Base-by-base conservation (phyloP, 2,329 filamentous ascomycete genomes). In the Neonectria punicea region DNA sequence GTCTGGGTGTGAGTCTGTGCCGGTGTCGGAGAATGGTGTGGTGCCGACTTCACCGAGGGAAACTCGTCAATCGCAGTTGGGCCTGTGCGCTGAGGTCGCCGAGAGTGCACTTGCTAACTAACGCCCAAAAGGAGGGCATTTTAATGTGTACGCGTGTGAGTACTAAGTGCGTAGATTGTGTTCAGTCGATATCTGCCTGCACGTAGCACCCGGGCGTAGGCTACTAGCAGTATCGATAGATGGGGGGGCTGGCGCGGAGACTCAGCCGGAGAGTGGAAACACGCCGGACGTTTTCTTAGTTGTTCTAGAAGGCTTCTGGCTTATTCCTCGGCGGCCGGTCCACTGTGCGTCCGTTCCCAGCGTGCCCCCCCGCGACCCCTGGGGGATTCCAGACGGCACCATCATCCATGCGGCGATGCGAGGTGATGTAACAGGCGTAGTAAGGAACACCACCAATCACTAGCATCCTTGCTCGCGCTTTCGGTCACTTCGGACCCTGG, bases 231-330 rank as follows among this genome's bases (percentile, higher is more conserved):
- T 25, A 25, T 34, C 32, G 32, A 34, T 34, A 13, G 11, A 34
- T 34, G 32, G 11, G 34, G 11, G 34, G 25, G 25, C 25, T 25
- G 34, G 13, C 13, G 34, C 34, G 34, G 34, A 36, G 13, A 32
- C 46, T 30, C 16, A 51, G 25, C 14, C 43, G 50, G 25, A 56
- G 59, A 55, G 49, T 68, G 53, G 67, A 57, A 63, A 66, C 58
- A 63, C 57, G 51, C 54, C 55, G 58, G 58, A 25, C 25, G 5
- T 25, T 53, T 58, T 53, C 60, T 41, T 61, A 65, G 50, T 63
- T 70, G 61, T 73, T 73, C 70, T 73, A 61, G 70, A 73, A 73
- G 68, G 53, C 68, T 73, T 73, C 70, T 73, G 70, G 61, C 53
- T 55, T 61, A 59, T 43, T 58, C 25, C 51, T 65, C n/a, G 30